These are phyloP conservation scores for Chaetomium globosum DNA, from an alignment of 2,329 filamentous ascomycete genomes.

Conservation along the genomic window DNA sequence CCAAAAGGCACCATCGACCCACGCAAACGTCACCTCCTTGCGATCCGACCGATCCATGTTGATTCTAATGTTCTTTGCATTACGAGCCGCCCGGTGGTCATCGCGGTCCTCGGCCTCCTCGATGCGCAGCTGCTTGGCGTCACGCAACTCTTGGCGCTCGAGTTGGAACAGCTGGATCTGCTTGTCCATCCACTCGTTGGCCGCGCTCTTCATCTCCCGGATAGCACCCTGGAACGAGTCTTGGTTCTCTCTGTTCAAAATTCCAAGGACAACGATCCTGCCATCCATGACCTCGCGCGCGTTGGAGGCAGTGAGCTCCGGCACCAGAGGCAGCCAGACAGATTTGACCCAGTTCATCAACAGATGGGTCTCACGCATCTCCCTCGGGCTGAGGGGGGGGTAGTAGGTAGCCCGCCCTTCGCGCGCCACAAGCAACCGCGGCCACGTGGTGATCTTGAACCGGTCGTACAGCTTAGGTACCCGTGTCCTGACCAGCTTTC, in stretches of 20 bases:
- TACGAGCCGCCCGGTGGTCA: constrained; percentile 81
- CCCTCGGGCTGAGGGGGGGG: constrained; percentile 78
- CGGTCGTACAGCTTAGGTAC: constrained; percentile 73
- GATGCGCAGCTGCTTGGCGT: constrained; percentile 91
- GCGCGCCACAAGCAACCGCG: constrained; percentile 84
- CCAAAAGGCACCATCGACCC: constrained; percentile 97
- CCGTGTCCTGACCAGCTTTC: constrained; percentile 88
- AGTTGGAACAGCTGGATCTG: constrained; percentile 89
- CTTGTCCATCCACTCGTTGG: constrained; percentile 97
- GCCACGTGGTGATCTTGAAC: constrained; percentile 97
- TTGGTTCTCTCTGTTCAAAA: constrained; percentile 77
- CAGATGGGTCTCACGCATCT: constrained; percentile 84
- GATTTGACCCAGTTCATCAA: constrained; percentile 92
- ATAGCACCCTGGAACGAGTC: constrained; percentile 78
- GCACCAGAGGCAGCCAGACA: constrained; percentile 94
- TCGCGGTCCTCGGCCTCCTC: constrained; percentile 94
- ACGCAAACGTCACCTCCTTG: constrained; percentile 91
- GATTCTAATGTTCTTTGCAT: constrained; percentile 88
- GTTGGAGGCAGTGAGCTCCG: constrained; percentile 88
- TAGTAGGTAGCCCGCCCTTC: constrained; percentile 92
- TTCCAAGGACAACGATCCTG: constrained; percentile 90
- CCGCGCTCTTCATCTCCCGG: constrained; percentile 92
- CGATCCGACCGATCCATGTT: constrained; percentile 85
- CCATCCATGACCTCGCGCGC: constrained; percentile 93
- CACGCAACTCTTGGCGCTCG: constrained; percentile 87